These are phyloP conservation scores for Dothideomycetes sp. DNA, from an alignment of 2,329 filamentous ascomycete genomes.

Conservation along the genomic window DNA sequence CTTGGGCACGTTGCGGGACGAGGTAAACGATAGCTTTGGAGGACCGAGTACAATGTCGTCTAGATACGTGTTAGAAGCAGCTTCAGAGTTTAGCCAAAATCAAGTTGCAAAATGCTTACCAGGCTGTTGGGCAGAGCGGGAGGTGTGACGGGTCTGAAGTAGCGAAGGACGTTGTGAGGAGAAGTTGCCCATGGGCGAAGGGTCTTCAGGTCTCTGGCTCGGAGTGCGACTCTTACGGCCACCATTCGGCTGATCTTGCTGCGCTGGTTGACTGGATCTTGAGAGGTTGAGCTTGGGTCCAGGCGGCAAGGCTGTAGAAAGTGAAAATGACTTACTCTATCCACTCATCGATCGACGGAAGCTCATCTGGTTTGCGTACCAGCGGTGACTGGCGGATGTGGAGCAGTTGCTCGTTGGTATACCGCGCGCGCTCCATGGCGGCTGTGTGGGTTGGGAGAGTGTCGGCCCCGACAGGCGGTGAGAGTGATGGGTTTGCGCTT, in stretches of 20 bases:
- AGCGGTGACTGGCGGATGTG: constrained; percentile 72
- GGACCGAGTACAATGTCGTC: constrained; percentile 83
- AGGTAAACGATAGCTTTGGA: constrained; percentile 73
- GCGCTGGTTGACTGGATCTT: constrained; percentile 13
- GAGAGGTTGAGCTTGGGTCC: constrained; percentile 9
- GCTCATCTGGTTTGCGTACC: constrained; percentile 65
- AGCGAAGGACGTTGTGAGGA: constrained; percentile 25
- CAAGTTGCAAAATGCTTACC: constrained; percentile 7
- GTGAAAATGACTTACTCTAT: constrained; percentile 60
- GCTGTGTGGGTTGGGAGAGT: too few relatives aligned
- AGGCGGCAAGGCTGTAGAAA: neutral
- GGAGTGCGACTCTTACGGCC: constrained; percentile 14
- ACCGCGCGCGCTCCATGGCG: constrained; percentile 43
- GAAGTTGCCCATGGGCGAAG: constrained; percentile 29
- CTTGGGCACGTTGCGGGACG: constrained; percentile 50
- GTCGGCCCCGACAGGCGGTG: too few relatives aligned
- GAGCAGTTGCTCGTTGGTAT: constrained; percentile 67
- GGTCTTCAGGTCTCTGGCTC: constrained; percentile 17
- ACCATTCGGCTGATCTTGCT: constrained; percentile 12
- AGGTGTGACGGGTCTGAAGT: constrained; percentile 20
- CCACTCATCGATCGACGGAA: constrained; percentile 87
- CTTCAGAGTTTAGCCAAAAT: neutral
- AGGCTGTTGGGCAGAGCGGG: constrained; percentile 11
- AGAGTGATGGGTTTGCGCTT: too few relatives aligned
- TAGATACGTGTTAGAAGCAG: constrained; percentile 9